Base-by-base conservation (phyloP, 2,329 filamentous ascomycete genomes). In the Teratosphaeria viscida region DNA sequence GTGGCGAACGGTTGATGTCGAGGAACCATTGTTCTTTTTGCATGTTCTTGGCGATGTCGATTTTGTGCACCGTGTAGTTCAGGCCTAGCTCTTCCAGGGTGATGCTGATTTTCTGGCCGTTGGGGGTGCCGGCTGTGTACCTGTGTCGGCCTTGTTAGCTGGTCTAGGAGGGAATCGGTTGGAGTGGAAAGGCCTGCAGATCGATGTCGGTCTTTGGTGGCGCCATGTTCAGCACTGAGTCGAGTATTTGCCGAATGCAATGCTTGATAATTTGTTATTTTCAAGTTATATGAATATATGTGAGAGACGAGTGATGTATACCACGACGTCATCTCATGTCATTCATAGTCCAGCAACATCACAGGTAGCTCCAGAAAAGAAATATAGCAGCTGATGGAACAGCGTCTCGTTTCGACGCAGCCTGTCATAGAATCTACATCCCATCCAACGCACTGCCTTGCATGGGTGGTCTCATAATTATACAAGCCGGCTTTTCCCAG, bases 1-100 rank as follows among this genome's bases (percentile, higher is more conserved):
- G 37, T 23, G 47, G 59, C 62, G 37, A 57, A 71, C 68, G 77
- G 60, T 78, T 79, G 60, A 79, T 77, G 53, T 75, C 72, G 52
- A 78, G 62, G 64, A 74, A 80, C 76, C 76, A 78, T 43, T 43
- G 37, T n/a, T 43, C 37, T n/a, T 79, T 79, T 61, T 79, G 76
- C 3, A 67, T 64, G 55, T 78, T 77, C 55, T 73, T 76, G 57
- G 67, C 68, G 55, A 79, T 76, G 55, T 79, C 70, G 47, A 79
- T 70, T n/a, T 72, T 73, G 63, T 70, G 67, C 2, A 67, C 65
- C 14, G 62, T 68, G 57, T 72, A 72, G 7, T 66, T 58, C 5
- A 72, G n/a, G 8, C 68, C 68, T 1, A 72, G 63, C 59, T 72
- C 70, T 61, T 71, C 70, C n/a, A 72, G 62, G 10, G 65, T 67